Percentiles rank a stretch among this genome's conserved stretches.
Evolutionary conservation across 805 yeast genomes (phyloP).

Genomic region (Kodamaea fukazawae): DNA sequence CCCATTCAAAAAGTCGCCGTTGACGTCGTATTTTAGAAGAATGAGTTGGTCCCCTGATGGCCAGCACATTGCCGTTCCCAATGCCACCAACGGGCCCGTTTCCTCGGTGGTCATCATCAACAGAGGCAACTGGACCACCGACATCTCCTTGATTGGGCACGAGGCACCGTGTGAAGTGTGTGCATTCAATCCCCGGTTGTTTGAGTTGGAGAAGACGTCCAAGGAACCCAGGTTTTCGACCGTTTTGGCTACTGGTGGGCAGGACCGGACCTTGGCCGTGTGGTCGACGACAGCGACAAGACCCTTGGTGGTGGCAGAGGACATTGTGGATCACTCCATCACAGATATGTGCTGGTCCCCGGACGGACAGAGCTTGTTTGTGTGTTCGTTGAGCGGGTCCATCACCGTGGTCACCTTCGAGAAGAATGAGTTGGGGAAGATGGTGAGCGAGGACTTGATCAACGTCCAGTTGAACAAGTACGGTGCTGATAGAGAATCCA

Average conservation of each 20-base stretch:
- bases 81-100: constrained; percentile 81
- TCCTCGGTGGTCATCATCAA: constrained; percentile 70
- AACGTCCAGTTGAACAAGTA: constrained; percentile 72
- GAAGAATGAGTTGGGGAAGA: constrained; percentile 57
- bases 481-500: constrained; percentile 83
- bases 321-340: constrained; percentile 70
- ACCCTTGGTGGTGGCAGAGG: constrained; percentile 78
- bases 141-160: constrained; percentile 71
- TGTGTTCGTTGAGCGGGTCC: constrained; percentile 82
- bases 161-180: constrained; percentile 85
- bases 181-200: constrained; percentile 68
- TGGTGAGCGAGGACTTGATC: constrained; percentile 62
- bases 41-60: constrained; percentile 93
- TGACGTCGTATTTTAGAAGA: constrained; percentile 85
- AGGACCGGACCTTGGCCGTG: constrained; percentile 80
- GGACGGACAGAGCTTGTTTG: constrained; percentile 68
- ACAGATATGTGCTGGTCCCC: constrained; percentile 91
- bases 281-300: constrained; percentile 80
- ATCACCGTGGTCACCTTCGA: constrained; percentile 68
- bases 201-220: constrained; percentile 30
- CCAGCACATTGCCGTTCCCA: constrained; percentile 80
- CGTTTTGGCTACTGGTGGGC: constrained; percentile 93
- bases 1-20: constrained; percentile 86
- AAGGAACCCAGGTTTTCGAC: constrained; percentile 45
- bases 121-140: constrained; percentile 78